Conservation (phyloP, 1,284 basidiomycete species). For the Mycena sp. region DNA sequence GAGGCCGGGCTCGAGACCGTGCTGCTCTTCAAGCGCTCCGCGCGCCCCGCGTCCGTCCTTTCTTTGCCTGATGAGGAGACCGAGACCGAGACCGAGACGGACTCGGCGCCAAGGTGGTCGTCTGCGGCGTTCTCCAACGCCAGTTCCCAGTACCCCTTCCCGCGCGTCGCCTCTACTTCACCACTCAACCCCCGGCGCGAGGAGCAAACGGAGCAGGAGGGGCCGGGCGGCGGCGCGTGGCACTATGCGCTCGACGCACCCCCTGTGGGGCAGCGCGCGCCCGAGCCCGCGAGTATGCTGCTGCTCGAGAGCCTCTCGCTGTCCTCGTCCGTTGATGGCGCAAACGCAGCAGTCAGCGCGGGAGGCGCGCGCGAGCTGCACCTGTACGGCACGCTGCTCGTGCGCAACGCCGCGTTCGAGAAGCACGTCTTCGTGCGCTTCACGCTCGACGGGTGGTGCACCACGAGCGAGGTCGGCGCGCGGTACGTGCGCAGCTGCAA, state of each 20-base stretch:
- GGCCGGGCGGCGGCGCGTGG: slow-evolving; percentile 5
- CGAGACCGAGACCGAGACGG: slow-evolving; percentile 69
- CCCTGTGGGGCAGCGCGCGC: not conserved
- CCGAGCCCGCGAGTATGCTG: slow-evolving; percentile 16
- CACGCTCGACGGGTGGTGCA: slow-evolving; percentile 94
- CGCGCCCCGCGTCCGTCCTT: slow-evolving; percentile 69
- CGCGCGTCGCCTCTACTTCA: slow-evolving; percentile 22
- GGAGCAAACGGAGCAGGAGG: not conserved
- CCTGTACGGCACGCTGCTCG: slow-evolving; percentile 76
- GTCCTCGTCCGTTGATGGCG: slow-evolving; percentile 40
- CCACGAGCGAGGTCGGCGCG: slow-evolving; percentile 87
- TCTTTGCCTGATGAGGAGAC: slow-evolving; percentile 74
- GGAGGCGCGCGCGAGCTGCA: slow-evolving; percentile 37
- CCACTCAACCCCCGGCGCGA: not conserved
- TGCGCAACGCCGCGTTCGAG: slow-evolving; percentile 87
- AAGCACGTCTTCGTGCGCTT: slow-evolving; percentile 91
- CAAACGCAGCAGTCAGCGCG: no score
- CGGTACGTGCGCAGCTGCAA: slow-evolving; percentile 56
- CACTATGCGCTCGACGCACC: slow-evolving; percentile 20
- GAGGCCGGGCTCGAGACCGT: slow-evolving; percentile 82
- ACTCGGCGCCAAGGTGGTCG: not conserved
- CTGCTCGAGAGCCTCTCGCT: slow-evolving; percentile 20
- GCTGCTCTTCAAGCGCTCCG: slow-evolving; percentile 83
- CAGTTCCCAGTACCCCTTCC: slow-evolving; percentile 6
- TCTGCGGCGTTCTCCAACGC: not conserved